These are phyloP conservation scores for Talaromyces nanjingensis DNA, from an alignment of 495 filamentous ascomycete genomes.

Conservation along the genomic window DNA sequence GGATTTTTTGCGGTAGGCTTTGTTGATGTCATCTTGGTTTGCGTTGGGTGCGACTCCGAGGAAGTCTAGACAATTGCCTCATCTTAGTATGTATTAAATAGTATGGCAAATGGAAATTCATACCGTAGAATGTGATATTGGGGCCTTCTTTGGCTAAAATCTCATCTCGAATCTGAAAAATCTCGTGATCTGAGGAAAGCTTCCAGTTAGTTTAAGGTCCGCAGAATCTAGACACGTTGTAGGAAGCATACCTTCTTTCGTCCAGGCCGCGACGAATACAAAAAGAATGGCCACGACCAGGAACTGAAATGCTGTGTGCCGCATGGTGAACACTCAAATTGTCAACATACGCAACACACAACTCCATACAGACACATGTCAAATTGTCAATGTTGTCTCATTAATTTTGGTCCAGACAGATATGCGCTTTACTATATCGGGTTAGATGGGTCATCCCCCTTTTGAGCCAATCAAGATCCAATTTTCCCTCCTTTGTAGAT, in stretches of 20 bases:
- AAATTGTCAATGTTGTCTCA: neutral
- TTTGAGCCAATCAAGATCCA: neutral
- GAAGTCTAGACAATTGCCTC: constrained; percentile 50
- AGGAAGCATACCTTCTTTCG: constrained; percentile 64
- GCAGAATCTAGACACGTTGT: constrained; percentile 6
- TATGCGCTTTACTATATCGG: neutral
- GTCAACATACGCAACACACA: neutral
- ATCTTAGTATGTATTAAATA: neutral
- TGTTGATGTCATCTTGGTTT: constrained; percentile 82
- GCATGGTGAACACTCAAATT: constrained; percentile 26
- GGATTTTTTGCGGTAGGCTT: constrained; percentile 86
- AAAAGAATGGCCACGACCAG: constrained; percentile 38
- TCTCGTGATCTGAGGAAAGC: constrained; percentile 71
- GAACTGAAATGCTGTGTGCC: constrained; percentile 24
- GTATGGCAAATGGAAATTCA: neutral
- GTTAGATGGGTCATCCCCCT: neutral
- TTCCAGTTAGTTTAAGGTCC: neutral
- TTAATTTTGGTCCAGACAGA: neutral
- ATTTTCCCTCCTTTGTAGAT: neutral
- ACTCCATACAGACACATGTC: neutral
- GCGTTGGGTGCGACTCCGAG: constrained; percentile 67
- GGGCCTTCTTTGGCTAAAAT: constrained; percentile 66
- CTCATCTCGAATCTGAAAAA: constrained; percentile 90
- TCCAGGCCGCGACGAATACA: constrained; percentile 65
- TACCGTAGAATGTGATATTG: constrained; percentile 85